phyloP scores from a whole-genome alignment of 768 basidiomycete genomes.

The Pilatotrama ljubarskyi region DNA sequence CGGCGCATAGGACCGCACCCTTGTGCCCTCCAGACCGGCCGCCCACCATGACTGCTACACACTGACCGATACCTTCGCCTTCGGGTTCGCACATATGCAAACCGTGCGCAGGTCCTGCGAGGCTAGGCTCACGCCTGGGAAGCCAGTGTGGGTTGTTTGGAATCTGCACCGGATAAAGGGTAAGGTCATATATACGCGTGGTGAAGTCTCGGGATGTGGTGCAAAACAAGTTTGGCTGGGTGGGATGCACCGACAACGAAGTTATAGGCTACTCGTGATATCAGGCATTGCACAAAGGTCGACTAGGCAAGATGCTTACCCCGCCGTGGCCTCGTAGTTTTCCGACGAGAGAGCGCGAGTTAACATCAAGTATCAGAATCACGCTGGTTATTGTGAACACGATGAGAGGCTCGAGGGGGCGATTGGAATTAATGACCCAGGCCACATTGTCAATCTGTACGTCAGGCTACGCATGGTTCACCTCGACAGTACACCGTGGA shows the following conservation, averaged over 20 bases:
- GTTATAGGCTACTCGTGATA: slow-evolving; percentile 52
- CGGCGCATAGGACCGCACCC: slow-evolving; percentile 67
- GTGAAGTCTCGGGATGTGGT: slow-evolving; percentile 76
- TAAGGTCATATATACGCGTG: slow-evolving; percentile 68
- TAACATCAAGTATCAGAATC: slow-evolving; percentile 56
- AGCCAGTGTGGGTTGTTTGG: slow-evolving; percentile 63
- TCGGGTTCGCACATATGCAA: slow-evolving; percentile 59
- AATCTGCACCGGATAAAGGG: slow-evolving; percentile 32
- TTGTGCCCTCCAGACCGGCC: slow-evolving; percentile 73
- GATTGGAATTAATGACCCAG: slow-evolving; percentile 54
- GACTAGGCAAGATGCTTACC: slow-evolving; percentile 42
- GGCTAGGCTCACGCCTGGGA: slow-evolving; percentile 47
- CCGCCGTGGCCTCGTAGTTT: slow-evolving; percentile 71
- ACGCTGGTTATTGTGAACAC: slow-evolving; percentile 55
- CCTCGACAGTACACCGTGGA: not conserved
- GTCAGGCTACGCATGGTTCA: not conserved
- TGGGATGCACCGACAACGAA: slow-evolving; percentile 65
- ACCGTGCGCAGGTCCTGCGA: slow-evolving; percentile 70
- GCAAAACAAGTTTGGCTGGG: slow-evolving; percentile 56
- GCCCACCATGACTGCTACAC: slow-evolving; percentile 65
- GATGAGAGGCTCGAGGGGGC: slow-evolving; percentile 57
- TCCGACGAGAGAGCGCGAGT: slow-evolving; percentile 41
- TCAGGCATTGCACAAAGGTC: not conserved
- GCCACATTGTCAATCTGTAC: slow-evolving; percentile 32
- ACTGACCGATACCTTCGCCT: slow-evolving; percentile 58